These are phyloP conservation scores for Zychaea mexicana DNA, from an alignment of 371 early-diverging fungal genomes.

Conservation along the genomic window DNA sequence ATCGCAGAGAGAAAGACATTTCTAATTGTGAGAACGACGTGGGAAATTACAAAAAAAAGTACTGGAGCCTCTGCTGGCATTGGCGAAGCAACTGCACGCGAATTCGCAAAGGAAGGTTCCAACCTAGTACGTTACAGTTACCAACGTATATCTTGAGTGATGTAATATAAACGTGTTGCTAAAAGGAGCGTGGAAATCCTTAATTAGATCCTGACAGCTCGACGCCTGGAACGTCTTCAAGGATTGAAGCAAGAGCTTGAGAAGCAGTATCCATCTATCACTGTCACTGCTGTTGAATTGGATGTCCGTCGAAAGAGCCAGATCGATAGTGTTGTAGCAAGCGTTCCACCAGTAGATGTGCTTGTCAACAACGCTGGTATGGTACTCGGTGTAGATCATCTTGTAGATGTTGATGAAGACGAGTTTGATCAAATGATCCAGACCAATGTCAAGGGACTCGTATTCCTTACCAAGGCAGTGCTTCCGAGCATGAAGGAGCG, in stretches of 20 bases:
- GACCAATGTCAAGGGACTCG: conserved; percentile 89
- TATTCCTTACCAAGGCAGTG: conserved; percentile 82
- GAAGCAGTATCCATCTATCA: conserved; percentile 52
- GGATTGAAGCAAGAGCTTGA: conserved; percentile 55
- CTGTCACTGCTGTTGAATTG: conserved; percentile 64
- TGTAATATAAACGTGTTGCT: no score
- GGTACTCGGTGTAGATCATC: conserved; percentile 81
- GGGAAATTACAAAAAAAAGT: conserved; percentile 27
- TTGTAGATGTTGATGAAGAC: conserved; percentile 63
- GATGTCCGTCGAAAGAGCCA: conserved; percentile 73
- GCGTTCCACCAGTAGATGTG: conserved; percentile 75
- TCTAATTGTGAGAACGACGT: background rate
- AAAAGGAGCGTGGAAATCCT: no score
- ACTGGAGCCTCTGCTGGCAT: conserved; percentile 96
- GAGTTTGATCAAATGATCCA: conserved; percentile 84
- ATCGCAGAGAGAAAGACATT: no score
- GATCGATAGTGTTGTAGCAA: conserved; percentile 58
- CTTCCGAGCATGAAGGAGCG: conserved; percentile 83
- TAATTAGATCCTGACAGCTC: conserved; percentile 73
- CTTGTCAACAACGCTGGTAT: conserved; percentile 78
- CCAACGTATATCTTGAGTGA: background rate
- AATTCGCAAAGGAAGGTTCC: conserved; percentile 84
- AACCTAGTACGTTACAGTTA: conserved; percentile 56
- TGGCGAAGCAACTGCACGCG: conserved; percentile 83
- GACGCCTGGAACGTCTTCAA: conserved; percentile 74